Base-by-base conservation (phyloP, 768 basidiomycete genomes). In the Punctularia strigosozonata region DNA sequence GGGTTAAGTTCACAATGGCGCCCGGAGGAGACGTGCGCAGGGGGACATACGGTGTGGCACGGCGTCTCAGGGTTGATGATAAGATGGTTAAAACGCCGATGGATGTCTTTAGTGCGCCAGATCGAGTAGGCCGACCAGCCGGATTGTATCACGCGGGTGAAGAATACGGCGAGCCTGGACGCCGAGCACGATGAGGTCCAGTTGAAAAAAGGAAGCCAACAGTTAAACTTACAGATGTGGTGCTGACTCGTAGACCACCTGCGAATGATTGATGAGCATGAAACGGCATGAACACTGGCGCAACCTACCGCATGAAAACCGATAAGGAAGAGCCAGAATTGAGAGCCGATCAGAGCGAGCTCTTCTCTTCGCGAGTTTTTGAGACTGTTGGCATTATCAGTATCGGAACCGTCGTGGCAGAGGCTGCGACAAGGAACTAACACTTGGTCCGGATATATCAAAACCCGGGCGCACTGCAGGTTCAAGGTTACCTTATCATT, bases 251-350 rank as follows among this genome's bases (percentile, higher is more conserved):
- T 61, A 61, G 14, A 67, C 43, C 41, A 75, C 63, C 57, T 59
- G 25, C 15, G 37, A 21, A n/a, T n/a, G n/a, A n/a, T n/a, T n/a
- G n/a, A n/a, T n/a, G n/a, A n/a, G n/a, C n/a, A n/a, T n/a, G n/a
- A n/a, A n/a, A n/a, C n/a, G n/a, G n/a, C n/a, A n/a, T n/a, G n/a
- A n/a, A n/a, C n/a, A n/a, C n/a, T n/a, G n/a, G n/a, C n/a, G n/a
- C n/a, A n/a, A 37, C 53, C 17, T 40, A 56, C 46, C 2, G 66
- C 69, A 21, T 67, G 51, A n/a, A 68, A 44, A n/a, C 71, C 68
- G 21, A 75, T 62, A 0, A 56, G 60, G 19, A 75, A 57, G 5
- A 77, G 58, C 71, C 72, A 77, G 48, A 74, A 66, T 44, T 77
- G 72, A 1, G 71, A 51, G 25, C 61, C 53, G 17, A 75, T 55